A percentile compares a stretch with the other conserved stretches of the same genome.
These are phyloP conservation scores for Pelargonium citronellum DNA, from an alignment of 441 rosid species.

Conservation along the genomic window DNA sequence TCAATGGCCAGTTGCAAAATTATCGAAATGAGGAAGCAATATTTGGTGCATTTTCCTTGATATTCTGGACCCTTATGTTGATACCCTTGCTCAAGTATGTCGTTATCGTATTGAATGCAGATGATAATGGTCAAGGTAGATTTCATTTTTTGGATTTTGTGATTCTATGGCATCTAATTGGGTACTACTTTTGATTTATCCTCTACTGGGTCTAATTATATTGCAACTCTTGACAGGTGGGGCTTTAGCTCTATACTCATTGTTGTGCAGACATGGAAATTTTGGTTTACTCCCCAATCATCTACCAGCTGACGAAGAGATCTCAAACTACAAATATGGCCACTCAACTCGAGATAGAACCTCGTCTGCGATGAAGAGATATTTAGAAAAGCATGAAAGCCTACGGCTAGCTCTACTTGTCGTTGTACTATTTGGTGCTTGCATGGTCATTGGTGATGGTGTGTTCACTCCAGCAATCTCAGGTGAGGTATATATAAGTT, in stretches of 20 bases:
- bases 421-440: constrained; percentile 70
- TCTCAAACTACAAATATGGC: constrained; percentile 65
- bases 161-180: background rate
- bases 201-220: background rate
- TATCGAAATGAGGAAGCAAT: background rate
- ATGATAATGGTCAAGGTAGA: background rate
- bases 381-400: constrained; percentile 70
- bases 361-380: constrained; percentile 54
- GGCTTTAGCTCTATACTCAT: constrained; percentile 77
- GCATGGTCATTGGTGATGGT: constrained; percentile 89
- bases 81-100: constrained; percentile 1
- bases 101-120: background rate
- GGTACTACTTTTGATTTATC: background rate
- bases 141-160: background rate
- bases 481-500: constrained; percentile 34
- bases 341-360: constrained; percentile 33
- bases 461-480: constrained; percentile 86
- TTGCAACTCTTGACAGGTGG: constrained; percentile 51
- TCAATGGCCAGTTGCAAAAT: constrained; percentile 1
- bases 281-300: constrained; percentile 84
- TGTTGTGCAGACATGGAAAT: constrained; percentile 82
- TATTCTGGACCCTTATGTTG: background rate
- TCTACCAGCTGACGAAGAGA: constrained; percentile 95
- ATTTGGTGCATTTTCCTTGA: background rate
- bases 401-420: constrained; percentile 61